Conservation (phyloP, 257 asterid genomes). For the Scutellaria baicalensis region DNA sequence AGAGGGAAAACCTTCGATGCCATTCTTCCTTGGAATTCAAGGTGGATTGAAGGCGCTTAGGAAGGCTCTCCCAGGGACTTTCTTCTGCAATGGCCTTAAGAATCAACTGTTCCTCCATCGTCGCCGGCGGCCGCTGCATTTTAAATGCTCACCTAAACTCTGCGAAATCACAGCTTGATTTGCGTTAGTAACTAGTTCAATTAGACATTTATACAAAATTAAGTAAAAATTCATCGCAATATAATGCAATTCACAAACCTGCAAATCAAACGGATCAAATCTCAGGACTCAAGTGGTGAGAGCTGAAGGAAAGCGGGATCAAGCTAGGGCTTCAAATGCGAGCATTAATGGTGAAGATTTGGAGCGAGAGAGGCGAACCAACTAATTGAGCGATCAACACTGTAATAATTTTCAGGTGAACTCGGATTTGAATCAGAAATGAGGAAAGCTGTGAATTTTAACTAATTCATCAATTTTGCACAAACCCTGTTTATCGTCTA, state of each 20-base stretch:
- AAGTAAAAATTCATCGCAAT: neutral
- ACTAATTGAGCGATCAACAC: slow-evolving; percentile 6
- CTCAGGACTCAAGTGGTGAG: slow-evolving; percentile 12
- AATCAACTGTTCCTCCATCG: slow-evolving; percentile 86
- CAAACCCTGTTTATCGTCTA: too few relatives aligned
- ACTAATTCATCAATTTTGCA: neutral
- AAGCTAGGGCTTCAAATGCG: slow-evolving; percentile 19
- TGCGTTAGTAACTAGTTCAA: slow-evolving; percentile 1
- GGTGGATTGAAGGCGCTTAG: slow-evolving; percentile 90
- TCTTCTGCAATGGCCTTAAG: slow-evolving; percentile 77
- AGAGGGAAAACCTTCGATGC: slow-evolving; percentile 64
- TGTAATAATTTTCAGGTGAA: neutral
- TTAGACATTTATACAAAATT: neutral
- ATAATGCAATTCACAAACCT: neutral
- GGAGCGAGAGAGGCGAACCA: neutral
- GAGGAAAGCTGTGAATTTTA: neutral
- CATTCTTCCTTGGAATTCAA: slow-evolving; percentile 89
- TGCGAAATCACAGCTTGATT: slow-evolving; percentile 7
- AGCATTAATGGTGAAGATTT: slow-evolving; percentile 8
- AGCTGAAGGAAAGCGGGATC: slow-evolving; percentile 20
- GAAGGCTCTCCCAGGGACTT: slow-evolving; percentile 80
- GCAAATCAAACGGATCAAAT: slow-evolving; percentile 1
- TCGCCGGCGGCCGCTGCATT: slow-evolving; percentile 75
- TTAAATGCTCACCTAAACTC: slow-evolving; percentile 16
- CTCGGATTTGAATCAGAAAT: slow-evolving; percentile 8